Percentiles rank a stretch among this genome's conserved stretches.
Conservation (phyloP, 1,284 basidiomycete genomes). For the Veloporphyrellus conicus region DNA sequence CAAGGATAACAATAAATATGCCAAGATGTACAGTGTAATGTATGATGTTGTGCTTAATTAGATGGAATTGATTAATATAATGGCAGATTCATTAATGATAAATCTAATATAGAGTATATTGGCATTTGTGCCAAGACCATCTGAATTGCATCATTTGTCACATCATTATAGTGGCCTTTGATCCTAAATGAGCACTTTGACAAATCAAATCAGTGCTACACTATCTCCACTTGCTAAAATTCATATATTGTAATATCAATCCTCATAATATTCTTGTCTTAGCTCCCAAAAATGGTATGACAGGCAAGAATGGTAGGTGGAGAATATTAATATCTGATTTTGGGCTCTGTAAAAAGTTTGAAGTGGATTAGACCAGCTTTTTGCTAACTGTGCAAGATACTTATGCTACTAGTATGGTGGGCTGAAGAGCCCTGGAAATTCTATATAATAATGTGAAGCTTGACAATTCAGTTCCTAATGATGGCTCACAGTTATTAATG, state of each 20-base stretch:
- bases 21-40: slow-evolving; percentile 3
- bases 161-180: slow-evolving; percentile 67
- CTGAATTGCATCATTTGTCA: slow-evolving; percentile 17
- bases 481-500: slow-evolving; percentile 64
- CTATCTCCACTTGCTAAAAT: slow-evolving; percentile 91
- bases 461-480: slow-evolving; percentile 67
- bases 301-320: slow-evolving; percentile 52
- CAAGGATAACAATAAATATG: slow-evolving; percentile 29
- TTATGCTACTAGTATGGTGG: slow-evolving; percentile 86
- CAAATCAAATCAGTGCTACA: slow-evolving; percentile 87
- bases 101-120: slow-evolving; percentile 20
- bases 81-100: slow-evolving; percentile 21
- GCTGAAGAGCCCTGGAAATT: slow-evolving; percentile 94
- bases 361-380: slow-evolving; percentile 91
- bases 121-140: slow-evolving; percentile 13
- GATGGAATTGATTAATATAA: slow-evolving; percentile 25
- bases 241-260: slow-evolving; percentile 97
- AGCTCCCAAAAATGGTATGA: slow-evolving; percentile 53
- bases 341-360: slow-evolving; percentile 88
- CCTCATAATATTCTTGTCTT: slow-evolving; percentile 98
- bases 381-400: slow-evolving; percentile 75
- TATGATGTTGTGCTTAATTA: slow-evolving; percentile 21
- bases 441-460: slow-evolving; percentile 86
- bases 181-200: slow-evolving; percentile 82
- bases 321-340: slow-evolving; percentile 95